Conservation (phyloP, 768 basidiomycete species). For the Collybiopsis confluens region DNA sequence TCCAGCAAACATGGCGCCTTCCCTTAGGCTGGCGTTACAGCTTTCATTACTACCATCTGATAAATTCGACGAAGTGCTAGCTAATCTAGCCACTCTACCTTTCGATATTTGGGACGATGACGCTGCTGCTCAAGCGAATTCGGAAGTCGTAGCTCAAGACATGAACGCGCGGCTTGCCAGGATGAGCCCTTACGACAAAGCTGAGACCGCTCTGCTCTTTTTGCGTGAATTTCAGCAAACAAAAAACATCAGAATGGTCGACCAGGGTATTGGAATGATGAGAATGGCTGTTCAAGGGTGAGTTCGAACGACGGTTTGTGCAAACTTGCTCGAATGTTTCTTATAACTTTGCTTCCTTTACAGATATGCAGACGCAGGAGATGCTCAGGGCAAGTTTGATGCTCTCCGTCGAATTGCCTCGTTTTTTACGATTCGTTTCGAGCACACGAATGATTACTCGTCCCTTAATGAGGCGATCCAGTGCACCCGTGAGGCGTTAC, state of each 20-base stretch:
- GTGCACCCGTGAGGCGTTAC: neutral
- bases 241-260: neutral
- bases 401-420: neutral
- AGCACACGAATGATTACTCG: neutral
- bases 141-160: neutral
- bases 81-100: neutral
- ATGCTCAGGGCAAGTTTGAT: neutral
- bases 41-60: neutral
- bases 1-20: neutral
- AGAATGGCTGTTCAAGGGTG: neutral
- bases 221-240: neutral
- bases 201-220: neutral
- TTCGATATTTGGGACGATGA: neutral
- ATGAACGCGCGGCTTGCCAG: neutral
- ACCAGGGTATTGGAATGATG: neutral
- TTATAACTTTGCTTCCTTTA: neutral
- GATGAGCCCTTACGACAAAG: neutral
- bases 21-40: neutral
- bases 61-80: neutral
- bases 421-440: neutral
- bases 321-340: too few relatives aligned
- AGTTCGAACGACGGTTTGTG: too few relatives aligned
- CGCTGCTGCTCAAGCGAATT: neutral
- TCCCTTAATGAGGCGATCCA: neutral
- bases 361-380: neutral